Conservation (phyloP, 2,329 filamentous ascomycete genomes). For the Colletotrichum incanum region DNA sequence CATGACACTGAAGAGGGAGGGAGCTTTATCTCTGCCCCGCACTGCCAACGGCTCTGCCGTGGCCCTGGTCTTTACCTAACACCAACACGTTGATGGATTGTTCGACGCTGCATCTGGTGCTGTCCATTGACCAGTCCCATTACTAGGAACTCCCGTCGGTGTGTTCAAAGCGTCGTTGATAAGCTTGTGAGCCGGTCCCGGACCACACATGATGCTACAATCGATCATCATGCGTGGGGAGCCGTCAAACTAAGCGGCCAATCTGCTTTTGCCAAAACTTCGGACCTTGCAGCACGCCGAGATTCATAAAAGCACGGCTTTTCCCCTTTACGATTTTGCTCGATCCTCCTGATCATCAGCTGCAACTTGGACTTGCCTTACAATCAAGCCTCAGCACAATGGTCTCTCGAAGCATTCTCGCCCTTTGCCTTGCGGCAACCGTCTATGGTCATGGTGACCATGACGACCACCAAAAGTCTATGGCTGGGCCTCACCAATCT, state of each 20-base stretch:
- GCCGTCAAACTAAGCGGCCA: slow-evolving; percentile 29
- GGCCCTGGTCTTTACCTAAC: slow-evolving; percentile 42
- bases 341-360: not conserved
- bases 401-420: slow-evolving; percentile 50
- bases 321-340: not conserved
- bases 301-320: slow-evolving; percentile 34
- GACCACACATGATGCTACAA: slow-evolving; percentile 17
- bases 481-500: slow-evolving; percentile 79
- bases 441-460: slow-evolving; percentile 73
- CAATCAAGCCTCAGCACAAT: slow-evolving; percentile 45
- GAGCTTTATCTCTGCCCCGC: slow-evolving; percentile 44
- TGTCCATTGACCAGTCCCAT: slow-evolving; percentile 35
- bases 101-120: slow-evolving; percentile 18
- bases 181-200: slow-evolving; percentile 36
- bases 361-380: not conserved
- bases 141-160: slow-evolving; percentile 16
- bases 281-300: slow-evolving; percentile 19
- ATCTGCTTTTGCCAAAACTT: slow-evolving; percentile 13
- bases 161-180: slow-evolving; percentile 31
- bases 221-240: slow-evolving; percentile 28
- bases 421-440: slow-evolving; percentile 62
- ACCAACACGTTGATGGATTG: slow-evolving; percentile 39
- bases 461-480: slow-evolving; percentile 73
- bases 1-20: slow-evolving; percentile 26
- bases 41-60: slow-evolving; percentile 29